These are phyloP conservation scores for Cordyceps militaris DNA, from an alignment of 2,329 filamentous ascomycete genomes.

Conservation along the genomic window DNA sequence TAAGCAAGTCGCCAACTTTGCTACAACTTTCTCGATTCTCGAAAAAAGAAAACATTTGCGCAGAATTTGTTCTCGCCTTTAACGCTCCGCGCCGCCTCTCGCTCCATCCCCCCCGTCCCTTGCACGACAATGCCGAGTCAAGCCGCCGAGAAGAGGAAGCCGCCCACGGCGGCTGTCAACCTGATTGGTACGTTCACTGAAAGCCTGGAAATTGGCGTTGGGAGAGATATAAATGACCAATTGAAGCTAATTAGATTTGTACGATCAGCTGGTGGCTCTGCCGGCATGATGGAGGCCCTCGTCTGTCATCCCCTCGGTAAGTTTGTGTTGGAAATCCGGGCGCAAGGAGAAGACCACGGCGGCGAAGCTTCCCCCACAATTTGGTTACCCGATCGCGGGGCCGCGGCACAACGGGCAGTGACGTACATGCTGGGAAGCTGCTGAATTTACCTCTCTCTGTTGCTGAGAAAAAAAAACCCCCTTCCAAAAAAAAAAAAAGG, in stretches of 20 bases:
- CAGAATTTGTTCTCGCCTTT: not conserved
- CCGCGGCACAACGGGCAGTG: conserved; percentile 7
- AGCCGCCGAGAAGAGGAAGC: conserved; percentile 52
- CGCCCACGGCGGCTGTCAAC: conserved; percentile 81
- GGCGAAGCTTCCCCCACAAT: not conserved
- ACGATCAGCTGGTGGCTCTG: conserved; percentile 88
- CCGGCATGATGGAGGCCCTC: conserved; percentile 98
- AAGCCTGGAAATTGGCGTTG: no score
- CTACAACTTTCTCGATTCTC: not conserved
- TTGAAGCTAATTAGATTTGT: conserved; percentile 21
- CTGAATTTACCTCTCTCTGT: not conserved
- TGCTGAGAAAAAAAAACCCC: not conserved
- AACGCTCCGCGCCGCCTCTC: not conserved
- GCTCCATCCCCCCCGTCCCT: not conserved
- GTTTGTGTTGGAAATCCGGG: conserved; percentile 18
- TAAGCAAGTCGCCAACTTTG: not conserved
- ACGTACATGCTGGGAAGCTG: not conserved
- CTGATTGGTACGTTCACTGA: conserved; percentile 63
- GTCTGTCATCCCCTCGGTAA: conserved; percentile 87
- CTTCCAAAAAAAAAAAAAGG: not conserved
- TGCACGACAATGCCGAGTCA: conserved; percentile 27
- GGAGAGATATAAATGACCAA: no score
- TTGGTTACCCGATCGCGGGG: not conserved
- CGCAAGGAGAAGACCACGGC: conserved; percentile 1
- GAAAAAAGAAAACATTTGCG: not conserved